These are phyloP conservation scores for Xylariaceae sp. DNA, from an alignment of 2,329 filamentous ascomycete genomes.

Conservation along the genomic window DNA sequence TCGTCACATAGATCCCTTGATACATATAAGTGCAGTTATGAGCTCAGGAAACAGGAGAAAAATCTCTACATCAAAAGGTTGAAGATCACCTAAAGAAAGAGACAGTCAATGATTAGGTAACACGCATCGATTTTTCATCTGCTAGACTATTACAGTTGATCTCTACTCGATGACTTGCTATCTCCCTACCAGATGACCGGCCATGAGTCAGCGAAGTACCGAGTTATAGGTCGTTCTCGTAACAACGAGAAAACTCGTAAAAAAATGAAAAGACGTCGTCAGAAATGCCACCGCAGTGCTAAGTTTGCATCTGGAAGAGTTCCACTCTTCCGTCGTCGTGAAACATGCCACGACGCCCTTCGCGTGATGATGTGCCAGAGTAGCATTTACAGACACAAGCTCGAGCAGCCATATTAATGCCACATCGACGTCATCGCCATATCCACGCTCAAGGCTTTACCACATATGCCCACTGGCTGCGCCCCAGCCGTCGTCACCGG, in stretches of 20 bases:
- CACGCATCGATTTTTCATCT: slow-evolving; percentile 5
- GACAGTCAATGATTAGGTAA: not conserved
- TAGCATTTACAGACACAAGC: not conserved
- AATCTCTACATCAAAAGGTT: too few species aligned
- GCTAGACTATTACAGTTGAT: not conserved
- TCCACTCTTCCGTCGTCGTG: not conserved
- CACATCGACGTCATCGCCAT: not conserved
- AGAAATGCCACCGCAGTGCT: not conserved
- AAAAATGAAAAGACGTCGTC: not conserved
- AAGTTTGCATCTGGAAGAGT: not conserved
- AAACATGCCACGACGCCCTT: not conserved
- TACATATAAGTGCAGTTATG: too few species aligned
- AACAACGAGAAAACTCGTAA: not conserved
- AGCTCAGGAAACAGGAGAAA: too few species aligned
- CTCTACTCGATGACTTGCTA: not conserved
- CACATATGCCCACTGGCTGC: not conserved
- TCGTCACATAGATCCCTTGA: too few species aligned
- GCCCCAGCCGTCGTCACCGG: slow-evolving; percentile 11
- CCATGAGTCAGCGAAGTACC: not conserved
- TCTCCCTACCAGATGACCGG: slow-evolving; percentile 4
- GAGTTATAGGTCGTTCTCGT: not conserved
- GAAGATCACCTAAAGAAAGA: too few species aligned
- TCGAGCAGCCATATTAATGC: not conserved
- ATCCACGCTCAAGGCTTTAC: not conserved
- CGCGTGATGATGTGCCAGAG: not conserved